These are phyloP conservation scores for Rhizopus stolonifer DNA, from an alignment of 371 early-diverging fungal genomes.

Conservation along the genomic window DNA sequence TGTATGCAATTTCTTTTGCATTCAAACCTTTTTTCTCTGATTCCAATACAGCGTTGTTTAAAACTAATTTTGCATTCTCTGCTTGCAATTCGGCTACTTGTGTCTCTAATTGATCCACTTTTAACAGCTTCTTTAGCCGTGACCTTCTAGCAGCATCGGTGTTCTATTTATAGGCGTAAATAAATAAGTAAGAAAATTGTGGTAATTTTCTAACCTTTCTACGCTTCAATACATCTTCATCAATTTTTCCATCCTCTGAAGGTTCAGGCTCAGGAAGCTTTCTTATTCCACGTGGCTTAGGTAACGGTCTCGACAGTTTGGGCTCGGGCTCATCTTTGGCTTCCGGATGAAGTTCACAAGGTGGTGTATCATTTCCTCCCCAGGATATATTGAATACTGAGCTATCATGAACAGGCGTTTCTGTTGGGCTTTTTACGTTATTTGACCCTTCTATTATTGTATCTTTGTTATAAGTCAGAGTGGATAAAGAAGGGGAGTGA, in stretches of 20 bases:
- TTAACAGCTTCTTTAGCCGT: slow-evolving; percentile 80
- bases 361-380: slow-evolving; percentile 51
- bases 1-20: slow-evolving; percentile 68
- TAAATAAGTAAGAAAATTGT: background rate
- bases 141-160: slow-evolving; percentile 93
- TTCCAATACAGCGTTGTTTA: slow-evolving; percentile 72
- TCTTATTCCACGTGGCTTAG: slow-evolving; percentile 49
- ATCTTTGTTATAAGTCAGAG: background rate
- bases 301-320: slow-evolving; percentile 30
- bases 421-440: too few species aligned
- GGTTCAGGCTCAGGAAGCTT: slow-evolving; percentile 50
- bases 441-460: background rate
- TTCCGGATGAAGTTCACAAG: slow-evolving; percentile 30
- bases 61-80: slow-evolving; percentile 69
- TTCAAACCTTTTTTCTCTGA: slow-evolving; percentile 61
- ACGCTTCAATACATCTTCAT: slow-evolving; percentile 44
- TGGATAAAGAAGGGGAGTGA: background rate
- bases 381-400: slow-evolving; percentile 48
- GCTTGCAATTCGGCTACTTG: slow-evolving; percentile 73
- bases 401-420: slow-evolving; percentile 4
- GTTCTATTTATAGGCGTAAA: slow-evolving; percentile 56
- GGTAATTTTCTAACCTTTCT: slow-evolving; percentile 24
- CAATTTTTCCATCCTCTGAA: slow-evolving; percentile 42
- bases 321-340: slow-evolving; percentile 14
- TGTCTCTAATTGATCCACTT: slow-evolving; percentile 79